Evolutionary conservation across 139 green algal genomes (phyloP), one percentile per base, ranked within the genome.

Genomic region (Closterium sp.): DNA sequence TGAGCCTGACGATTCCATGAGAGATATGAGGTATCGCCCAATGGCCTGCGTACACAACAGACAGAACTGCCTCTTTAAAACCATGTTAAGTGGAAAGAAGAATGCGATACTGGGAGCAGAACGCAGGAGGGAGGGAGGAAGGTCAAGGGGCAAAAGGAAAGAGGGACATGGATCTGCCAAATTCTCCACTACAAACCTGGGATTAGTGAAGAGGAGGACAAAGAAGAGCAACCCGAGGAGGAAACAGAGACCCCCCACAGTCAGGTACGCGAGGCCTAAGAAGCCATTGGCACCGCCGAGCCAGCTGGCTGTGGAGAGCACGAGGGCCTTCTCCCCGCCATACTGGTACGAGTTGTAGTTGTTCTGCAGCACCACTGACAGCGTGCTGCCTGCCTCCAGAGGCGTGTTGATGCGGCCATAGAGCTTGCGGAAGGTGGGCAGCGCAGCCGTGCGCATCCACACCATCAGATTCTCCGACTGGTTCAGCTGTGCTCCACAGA

Each of bases 401-500:
- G 91, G 55, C 19, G 55, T 7, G 25, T 95, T 81, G 85, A 98
- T 97, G n/a, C 64, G 31, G 28, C 94, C 97, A 87, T 95, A 98
- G 30, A 97, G 93, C 92, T 98, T 98, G 43, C 95, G 92, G 84
- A 97, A 95, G 1, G 87, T 93, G 21, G 93, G 93, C 66, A 94
- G 83, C 2, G 97, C 96, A 10, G 96, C 95, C 8, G 97, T 96
- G 33, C 97, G 94, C 97, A 99, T 98, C 98, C 98, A 99, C 35
- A 99, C 97, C 84, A 99, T 97, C 92, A 99, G 97, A 43, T 97
- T 97, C 95, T 99, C 94, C 86, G 98, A 95, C 76, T 97, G n/a
- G 43, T 93, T 31, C 69, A 94, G 64, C 88, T 91, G 90, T n/a
- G 25, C 55, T 76, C 55, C 55, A 76, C 55, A 66, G 16, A 76